Base-by-base conservation (phyloP, 306 rosid genomes). In the Luffa aegyptiaca region DNA sequence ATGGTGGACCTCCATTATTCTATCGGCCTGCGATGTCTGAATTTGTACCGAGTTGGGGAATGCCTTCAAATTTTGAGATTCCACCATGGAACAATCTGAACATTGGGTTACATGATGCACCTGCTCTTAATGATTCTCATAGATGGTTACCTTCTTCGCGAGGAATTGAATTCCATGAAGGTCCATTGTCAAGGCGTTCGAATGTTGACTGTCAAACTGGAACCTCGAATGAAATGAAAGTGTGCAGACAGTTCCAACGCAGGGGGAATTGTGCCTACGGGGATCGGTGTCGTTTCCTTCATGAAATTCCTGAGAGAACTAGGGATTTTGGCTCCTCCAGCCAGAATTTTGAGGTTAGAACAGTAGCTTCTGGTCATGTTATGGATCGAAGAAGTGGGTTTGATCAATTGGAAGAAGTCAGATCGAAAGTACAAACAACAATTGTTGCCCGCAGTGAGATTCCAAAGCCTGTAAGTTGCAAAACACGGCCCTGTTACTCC, bases 211-310 rank as follows among this genome's bases (percentile, higher is more conserved):
- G 8, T 33, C 16, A n/a, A 37, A 12, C 68, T 33, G 68, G 41
- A 62, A 42, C 13, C 7, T 42, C 75, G 4, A 45, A 49, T 70
- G 56, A 45, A 70, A 44, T 70, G 56, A 45, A 63, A 78, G 36
- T 81, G 0, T 88, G 93, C 81, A 88, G 84, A 78, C 49, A 76
- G 76, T 86, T 83, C 82, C 42, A 8, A 18, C 49, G 52, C 3
- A 35, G 71, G 86, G 33, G 16, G 64, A 73, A 44, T 8, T 90
- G 91, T 61, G 10, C 33, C 3, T 88, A 83, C 44, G 88, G 89
- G 14, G 21, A 49, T 77, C 45, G 16, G 3, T 90, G 93, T 79
- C 90, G 89, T 41, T 90, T 45, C 84, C 86, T 63, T 62, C 91
- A 88, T 64, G 44, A 55, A 35, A 26, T 37, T 65, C 63, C 61